Evolutionary conservation across 2,329 filamentous ascomycete genomes (phyloP), one percentile per base, ranked within the genome.

Genomic region (Aschersonia sp.): DNA sequence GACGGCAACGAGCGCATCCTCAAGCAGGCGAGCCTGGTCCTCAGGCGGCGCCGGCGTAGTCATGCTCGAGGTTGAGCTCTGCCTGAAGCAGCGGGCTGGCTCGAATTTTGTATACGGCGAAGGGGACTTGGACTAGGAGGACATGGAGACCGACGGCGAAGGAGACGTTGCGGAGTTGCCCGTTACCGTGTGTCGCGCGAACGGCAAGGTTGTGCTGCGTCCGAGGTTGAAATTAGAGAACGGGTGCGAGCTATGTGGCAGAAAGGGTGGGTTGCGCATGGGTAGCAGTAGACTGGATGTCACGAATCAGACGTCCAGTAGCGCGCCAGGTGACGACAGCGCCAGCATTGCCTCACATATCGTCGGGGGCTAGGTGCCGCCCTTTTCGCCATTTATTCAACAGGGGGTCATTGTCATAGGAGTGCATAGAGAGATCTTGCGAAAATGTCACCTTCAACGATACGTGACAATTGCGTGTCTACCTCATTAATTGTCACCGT

Each of bases 1-100:
- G 68, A 98, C 94, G 46, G 95, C 90, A 52, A 85, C 80, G 67
- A 97, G 73, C 61, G 94, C 92, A 83, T 98, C 92, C 71, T 98
- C 92, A 58, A 98, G 83, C 71, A 98, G 79, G 60, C 89, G 85
- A 60, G 86, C 87, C 77, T 83, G 84, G 69, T 89, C 84, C 68
- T 89, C 84, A 55, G 81, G 74, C 60, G 75, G 74, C 58, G 78
- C 73, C 59, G 82, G 77, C 49, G 70, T 71, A 51, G 71, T 68
- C 66, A 69, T 69, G 51, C 53, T 61, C 51, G 48, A 54, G 51
- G 53, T 60, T 51, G 48, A 54, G 49, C 49, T 55, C 52, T 53
- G 46, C 46, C 48, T 44, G 42, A 47, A 45, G 45, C 56, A 52
- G 61, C 55, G 58, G 61, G 60, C 59, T 59, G 60, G 59, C 60